Conservation (phyloP, 1,139 yeast species). For the Pichia sp. region DNA sequence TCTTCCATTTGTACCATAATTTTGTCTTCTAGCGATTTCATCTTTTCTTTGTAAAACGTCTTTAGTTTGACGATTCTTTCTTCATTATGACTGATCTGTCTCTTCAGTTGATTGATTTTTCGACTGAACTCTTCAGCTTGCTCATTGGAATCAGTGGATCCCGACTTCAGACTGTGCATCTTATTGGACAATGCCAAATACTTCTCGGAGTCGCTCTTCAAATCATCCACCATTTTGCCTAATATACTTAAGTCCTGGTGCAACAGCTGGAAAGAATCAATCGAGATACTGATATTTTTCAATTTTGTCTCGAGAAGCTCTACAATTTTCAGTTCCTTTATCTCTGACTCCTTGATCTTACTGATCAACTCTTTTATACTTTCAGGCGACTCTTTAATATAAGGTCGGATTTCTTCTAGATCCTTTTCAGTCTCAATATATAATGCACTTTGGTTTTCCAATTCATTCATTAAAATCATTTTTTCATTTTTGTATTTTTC, state of each 20-base stretch:
- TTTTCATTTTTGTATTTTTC: conserved; percentile 59
- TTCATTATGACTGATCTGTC: conserved; percentile 45
- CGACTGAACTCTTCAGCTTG: conserved; percentile 42
- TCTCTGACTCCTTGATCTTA: conserved; percentile 45
- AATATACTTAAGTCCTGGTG: conserved; percentile 47
- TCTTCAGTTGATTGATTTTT: conserved; percentile 39
- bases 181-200: conserved; percentile 37
- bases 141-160: conserved; percentile 36
- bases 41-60: conserved; percentile 44
- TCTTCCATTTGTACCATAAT: conserved; percentile 36
- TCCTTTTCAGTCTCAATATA: conserved; percentile 51
- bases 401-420: conserved; percentile 50
- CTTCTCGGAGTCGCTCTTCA: conserved; percentile 41
- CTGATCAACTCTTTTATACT: conserved; percentile 46
- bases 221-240: conserved; percentile 48
- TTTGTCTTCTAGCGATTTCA: conserved; percentile 40
- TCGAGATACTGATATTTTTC: conserved; percentile 44
- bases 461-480: conserved; percentile 42
- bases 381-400: conserved; percentile 55
- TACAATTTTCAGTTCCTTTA: conserved; percentile 34
- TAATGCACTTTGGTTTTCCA: conserved; percentile 46
- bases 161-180: conserved; percentile 36
- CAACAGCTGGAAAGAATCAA: conserved; percentile 51
- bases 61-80: conserved; percentile 38
- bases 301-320: conserved; percentile 39